Evolutionary conservation across 495 filamentous ascomycete genomes (phyloP).

Genomic region (Xylaria castorea): DNA sequence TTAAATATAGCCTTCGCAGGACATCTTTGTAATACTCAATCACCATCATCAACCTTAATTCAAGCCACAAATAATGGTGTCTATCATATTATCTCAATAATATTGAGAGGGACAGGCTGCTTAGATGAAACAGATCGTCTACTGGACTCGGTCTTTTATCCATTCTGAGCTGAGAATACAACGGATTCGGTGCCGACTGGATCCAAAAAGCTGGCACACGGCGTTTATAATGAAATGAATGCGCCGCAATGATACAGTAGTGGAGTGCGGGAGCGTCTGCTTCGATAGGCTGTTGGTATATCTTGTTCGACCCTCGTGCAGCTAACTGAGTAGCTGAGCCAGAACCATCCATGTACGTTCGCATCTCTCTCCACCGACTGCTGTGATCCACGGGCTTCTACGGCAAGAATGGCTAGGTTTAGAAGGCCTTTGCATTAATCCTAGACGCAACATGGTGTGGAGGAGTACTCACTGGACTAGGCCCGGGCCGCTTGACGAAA

Average conservation of each 20-base stretch:
- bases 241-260: constrained; percentile 6
- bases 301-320: constrained; percentile 6
- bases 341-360: background rate
- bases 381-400: background rate
- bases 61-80: background rate
- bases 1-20: background rate
- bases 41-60: background rate
- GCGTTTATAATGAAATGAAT: background rate
- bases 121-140: constrained; percentile 1
- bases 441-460: background rate
- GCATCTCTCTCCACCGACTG: constrained; percentile 11
- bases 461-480: background rate
- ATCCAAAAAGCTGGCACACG: background rate
- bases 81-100: background rate
- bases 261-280: background rate
- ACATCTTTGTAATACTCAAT: background rate
- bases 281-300: constrained; percentile 1
- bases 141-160: background rate
- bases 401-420: background rate
- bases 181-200: background rate
- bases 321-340: background rate
- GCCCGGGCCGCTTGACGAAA: background rate
- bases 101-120: background rate
- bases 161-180: background rate
- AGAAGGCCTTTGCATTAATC: constrained; percentile 9